A percentile compares a stretch with the other conserved stretches of the same genome.
These are phyloP conservation scores for Dorcoceras hygrometricum DNA, from an alignment of 257 asterid genomes.

Conservation along the genomic window DNA sequence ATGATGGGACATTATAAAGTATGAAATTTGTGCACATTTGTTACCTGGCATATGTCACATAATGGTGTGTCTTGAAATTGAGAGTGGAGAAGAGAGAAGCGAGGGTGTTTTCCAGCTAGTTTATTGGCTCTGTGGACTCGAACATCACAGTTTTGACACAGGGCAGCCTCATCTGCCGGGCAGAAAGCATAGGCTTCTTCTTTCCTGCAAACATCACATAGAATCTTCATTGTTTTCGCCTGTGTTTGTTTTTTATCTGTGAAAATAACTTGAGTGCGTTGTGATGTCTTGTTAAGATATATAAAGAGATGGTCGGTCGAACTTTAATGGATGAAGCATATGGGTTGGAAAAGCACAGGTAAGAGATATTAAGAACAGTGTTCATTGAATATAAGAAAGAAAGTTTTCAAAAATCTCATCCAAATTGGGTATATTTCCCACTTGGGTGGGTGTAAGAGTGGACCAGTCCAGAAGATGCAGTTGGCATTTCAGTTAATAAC, in stretches of 20 bases:
- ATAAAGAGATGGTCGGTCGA: not conserved
- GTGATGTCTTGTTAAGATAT: not conserved
- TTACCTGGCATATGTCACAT: slow-evolving; percentile 82
- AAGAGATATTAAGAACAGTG: not conserved
- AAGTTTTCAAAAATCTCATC: not conserved
- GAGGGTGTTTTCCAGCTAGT: slow-evolving; percentile 73
- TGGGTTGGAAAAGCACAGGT: not conserved
- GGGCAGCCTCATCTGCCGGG: slow-evolving; percentile 84
- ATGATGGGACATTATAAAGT: not conserved
- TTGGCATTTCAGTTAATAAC: not conserved
- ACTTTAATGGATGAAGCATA: not conserved
- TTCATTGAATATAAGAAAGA: not conserved
- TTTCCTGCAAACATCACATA: slow-evolving; percentile 71
- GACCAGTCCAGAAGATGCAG: not conserved
- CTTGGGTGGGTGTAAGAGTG: not conserved
- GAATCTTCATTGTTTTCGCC: slow-evolving; percentile 54
- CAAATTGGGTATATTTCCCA: not conserved
- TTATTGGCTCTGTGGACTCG: slow-evolving; percentile 77
- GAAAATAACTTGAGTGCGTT: not conserved
- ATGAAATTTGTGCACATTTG: not conserved
- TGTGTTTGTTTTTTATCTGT: not conserved
- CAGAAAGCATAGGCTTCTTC: slow-evolving; percentile 68
- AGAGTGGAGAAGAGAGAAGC: slow-evolving; percentile 60
- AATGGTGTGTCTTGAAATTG: slow-evolving; percentile 45
- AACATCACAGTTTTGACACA: slow-evolving; percentile 59